Conservation (phyloP, 2,329 filamentous ascomycete species). For the Ambrosiella cleistominuta region DNA sequence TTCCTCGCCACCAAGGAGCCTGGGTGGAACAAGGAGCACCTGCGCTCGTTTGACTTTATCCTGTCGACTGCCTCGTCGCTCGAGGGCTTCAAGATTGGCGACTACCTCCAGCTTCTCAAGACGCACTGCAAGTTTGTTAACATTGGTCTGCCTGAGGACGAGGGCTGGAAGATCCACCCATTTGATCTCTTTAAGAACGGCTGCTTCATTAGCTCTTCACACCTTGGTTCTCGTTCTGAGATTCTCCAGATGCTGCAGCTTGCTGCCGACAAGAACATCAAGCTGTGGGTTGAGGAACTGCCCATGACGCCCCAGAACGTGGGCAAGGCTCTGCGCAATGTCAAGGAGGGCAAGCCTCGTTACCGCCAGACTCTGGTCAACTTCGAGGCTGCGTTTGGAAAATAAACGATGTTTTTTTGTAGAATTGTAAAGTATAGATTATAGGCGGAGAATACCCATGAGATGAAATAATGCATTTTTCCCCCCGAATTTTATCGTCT, state of each 20-base stretch:
- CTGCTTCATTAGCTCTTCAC: slow-evolving; percentile 51
- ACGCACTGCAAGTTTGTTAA: slow-evolving; percentile 67
- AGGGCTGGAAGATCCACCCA: slow-evolving; percentile 51
- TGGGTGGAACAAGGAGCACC: slow-evolving; percentile 32
- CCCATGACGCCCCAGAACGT: slow-evolving; percentile 51
- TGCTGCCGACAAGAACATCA: slow-evolving; percentile 49
- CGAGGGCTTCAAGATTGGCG: slow-evolving; percentile 44
- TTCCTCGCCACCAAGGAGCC: slow-evolving; percentile 39
- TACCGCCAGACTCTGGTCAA: slow-evolving; percentile 4
- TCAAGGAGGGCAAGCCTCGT: slow-evolving; percentile 1
- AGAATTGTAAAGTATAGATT: neutral
- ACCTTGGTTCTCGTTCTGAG: slow-evolving; percentile 53
- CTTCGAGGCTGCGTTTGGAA: slow-evolving; percentile 1
- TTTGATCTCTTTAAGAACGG: slow-evolving; percentile 63
- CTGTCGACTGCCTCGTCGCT: slow-evolving; percentile 53
- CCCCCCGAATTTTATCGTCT: no score
- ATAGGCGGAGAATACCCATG: neutral
- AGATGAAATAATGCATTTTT: neutral
- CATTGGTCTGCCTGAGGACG: slow-evolving; percentile 63
- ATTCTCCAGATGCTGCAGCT: slow-evolving; percentile 55
- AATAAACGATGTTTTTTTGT: neutral
- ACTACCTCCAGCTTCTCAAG: slow-evolving; percentile 62
- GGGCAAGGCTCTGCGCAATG: slow-evolving; percentile 5
- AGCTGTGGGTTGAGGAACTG: slow-evolving; percentile 56
- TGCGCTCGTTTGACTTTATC: slow-evolving; percentile 50